These are phyloP conservation scores for Zygosaccharomyces bailii DNA, from an alignment of 805 yeast genomes.

Conservation along the genomic window DNA sequence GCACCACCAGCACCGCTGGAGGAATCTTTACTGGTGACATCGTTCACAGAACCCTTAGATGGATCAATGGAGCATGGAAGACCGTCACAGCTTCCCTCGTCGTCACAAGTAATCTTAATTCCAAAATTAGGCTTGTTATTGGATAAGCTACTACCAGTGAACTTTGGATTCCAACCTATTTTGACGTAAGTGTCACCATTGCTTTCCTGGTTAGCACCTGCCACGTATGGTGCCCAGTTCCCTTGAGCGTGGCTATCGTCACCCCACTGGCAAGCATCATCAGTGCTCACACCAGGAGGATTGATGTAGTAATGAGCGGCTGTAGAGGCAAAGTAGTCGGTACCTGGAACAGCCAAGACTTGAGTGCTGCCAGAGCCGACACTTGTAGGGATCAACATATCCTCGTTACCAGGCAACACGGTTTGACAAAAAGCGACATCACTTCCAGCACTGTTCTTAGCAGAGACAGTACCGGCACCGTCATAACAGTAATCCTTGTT, in stretches of 20 bases:
- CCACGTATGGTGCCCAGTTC: constrained; percentile 92
- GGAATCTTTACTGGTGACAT: constrained; percentile 42
- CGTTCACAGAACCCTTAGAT: constrained; percentile 54
- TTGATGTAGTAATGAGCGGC: constrained; percentile 85
- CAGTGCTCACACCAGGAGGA: constrained; percentile 73
- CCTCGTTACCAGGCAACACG: constrained; percentile 91
- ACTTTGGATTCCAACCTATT: constrained; percentile 89
- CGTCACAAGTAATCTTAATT: constrained; percentile 68
- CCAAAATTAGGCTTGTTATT: constrained; percentile 63
- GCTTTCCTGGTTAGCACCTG: constrained; percentile 80
- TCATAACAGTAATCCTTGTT: constrained; percentile 63
- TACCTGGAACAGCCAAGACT: constrained; percentile 77
- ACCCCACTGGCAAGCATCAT: constrained; percentile 87
- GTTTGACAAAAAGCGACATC: constrained; percentile 88
- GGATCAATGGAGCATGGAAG: constrained; percentile 82
- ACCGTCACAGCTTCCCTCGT: constrained; percentile 67
- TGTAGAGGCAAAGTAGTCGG: constrained; percentile 80
- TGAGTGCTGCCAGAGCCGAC: constrained; percentile 48
- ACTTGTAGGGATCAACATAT: constrained; percentile 84
- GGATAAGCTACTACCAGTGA: constrained; percentile 58
- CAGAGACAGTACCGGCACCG: constrained; percentile 73
- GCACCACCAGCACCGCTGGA: constrained; percentile 61
- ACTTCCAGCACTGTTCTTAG: constrained; percentile 50
- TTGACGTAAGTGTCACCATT: constrained; percentile 71
- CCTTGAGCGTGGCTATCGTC: constrained; percentile 63